These are phyloP conservation scores for Irineochytrium annulatum DNA, from an alignment of 192 early-diverging fungal species.

Conservation along the genomic window DNA sequence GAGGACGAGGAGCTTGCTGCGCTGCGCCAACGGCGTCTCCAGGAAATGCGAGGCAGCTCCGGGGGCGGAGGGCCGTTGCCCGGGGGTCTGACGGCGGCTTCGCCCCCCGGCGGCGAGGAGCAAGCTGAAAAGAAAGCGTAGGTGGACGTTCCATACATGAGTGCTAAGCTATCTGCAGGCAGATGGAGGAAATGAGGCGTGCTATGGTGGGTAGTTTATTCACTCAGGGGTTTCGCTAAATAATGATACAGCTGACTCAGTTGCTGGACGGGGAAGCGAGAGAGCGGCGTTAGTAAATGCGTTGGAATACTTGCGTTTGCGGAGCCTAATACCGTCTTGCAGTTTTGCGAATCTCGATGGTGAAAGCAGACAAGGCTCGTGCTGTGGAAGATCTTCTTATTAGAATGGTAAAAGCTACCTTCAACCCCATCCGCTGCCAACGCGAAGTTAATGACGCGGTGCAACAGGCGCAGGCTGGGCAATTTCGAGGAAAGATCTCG, in stretches of 20 bases:
- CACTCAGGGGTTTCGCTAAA: not conserved
- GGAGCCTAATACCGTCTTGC: not conserved
- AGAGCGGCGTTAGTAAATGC: conserved; percentile 61
- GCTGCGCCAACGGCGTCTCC: conserved; percentile 68
- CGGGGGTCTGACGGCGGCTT: conserved; percentile 35
- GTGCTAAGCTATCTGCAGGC: conserved; percentile 37
- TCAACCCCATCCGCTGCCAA: not conserved
- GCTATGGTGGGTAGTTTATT: conserved; percentile 54
- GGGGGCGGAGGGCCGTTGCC: conserved; percentile 34
- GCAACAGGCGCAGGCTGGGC: conserved; percentile 62
- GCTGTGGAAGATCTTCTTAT: conserved; percentile 87
- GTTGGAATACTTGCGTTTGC: not conserved
- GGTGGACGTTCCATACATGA: conserved; percentile 1
- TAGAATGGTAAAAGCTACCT: conserved; percentile 59
- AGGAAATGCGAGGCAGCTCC: conserved; percentile 49
- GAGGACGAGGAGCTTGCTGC: conserved; percentile 74
- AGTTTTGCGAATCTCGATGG: conserved; percentile 88
- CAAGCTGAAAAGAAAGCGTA: conserved; percentile 69
- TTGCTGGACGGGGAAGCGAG: conserved; percentile 77
- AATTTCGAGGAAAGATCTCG: conserved; percentile 75
- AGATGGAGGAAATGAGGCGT: conserved; percentile 82
- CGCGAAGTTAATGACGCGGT: not conserved
- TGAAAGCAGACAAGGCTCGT: conserved; percentile 83
- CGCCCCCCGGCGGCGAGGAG: conserved; percentile 49
- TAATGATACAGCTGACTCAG: conserved; percentile 61